Conservation (phyloP, 208 protist genomes). For the Acanthamoeba lenticulata region DNA sequence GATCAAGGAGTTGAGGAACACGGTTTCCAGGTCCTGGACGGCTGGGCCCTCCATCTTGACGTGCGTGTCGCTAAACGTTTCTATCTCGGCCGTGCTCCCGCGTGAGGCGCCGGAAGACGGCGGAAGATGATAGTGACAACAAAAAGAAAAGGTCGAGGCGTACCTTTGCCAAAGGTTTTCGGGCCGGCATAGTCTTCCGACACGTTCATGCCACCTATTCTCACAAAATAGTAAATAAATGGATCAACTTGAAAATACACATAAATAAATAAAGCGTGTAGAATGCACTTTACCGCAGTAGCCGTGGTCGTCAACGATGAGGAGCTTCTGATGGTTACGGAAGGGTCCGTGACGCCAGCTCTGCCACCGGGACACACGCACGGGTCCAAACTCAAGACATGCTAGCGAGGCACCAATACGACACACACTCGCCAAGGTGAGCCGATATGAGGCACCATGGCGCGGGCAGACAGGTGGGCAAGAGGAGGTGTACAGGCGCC, state of each 20-base stretch:
- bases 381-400: slow-evolving; percentile 43
- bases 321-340: slow-evolving; percentile 78
- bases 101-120: too few species aligned
- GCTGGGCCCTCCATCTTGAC: slow-evolving; percentile 75
- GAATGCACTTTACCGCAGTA: slow-evolving; percentile 77
- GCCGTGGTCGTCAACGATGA: slow-evolving; percentile 74
- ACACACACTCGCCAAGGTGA: neutral
- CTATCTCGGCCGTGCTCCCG: neutral
- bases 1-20: slow-evolving; percentile 69
- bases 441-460: too few species aligned
- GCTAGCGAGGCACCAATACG: neutral
- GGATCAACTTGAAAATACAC: neutral
- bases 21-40: slow-evolving; percentile 64
- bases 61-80: slow-evolving; percentile 75
- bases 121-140: neutral
- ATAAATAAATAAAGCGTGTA: neutral
- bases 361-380: slow-evolving; percentile 10
- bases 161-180: slow-evolving; percentile 64
- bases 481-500: neutral
- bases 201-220: slow-evolving; percentile 60
- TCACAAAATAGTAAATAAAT: neutral
- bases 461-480: neutral
- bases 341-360: slow-evolving; percentile 58
- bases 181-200: slow-evolving; percentile 73
- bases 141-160: neutral